Percentiles rank a stretch among this genome's conserved stretches.
phyloP scores from a whole-genome alignment of 257 asterid genomes.

The Phtheirospermum japonicum region DNA sequence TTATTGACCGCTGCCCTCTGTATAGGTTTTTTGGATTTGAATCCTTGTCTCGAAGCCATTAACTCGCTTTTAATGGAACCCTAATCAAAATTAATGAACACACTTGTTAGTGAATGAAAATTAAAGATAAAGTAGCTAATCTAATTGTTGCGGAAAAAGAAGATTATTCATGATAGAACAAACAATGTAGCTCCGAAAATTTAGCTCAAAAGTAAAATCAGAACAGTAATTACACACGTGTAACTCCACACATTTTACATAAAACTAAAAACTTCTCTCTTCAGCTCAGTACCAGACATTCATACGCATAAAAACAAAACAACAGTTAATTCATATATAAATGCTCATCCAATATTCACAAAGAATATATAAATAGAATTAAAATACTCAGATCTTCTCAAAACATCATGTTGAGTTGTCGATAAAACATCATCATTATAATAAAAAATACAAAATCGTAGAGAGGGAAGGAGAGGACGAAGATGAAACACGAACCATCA shows the following conservation, averaged over 20 bases:
- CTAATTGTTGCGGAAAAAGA: background rate
- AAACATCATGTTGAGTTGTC: slow-evolving; percentile 32
- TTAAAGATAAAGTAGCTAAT: background rate
- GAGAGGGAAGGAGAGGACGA: too few relatives aligned
- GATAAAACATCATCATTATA: slow-evolving; percentile 32
- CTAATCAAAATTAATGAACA: slow-evolving; percentile 22
- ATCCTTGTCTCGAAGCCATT: slow-evolving; percentile 55
- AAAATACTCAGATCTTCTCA: slow-evolving; percentile 40
- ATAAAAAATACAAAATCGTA: too few relatives aligned
- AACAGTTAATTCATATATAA: slow-evolving; percentile 25
- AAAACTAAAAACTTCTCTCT: too few relatives aligned
- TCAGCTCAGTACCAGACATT: too few relatives aligned
- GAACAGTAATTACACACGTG: too few relatives aligned
- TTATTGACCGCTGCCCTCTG: slow-evolving; percentile 34
- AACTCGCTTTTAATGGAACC: slow-evolving; percentile 16
- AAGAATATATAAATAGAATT: background rate
- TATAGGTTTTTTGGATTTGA: slow-evolving; percentile 49
- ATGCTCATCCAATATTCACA: slow-evolving; percentile 23
- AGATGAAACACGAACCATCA: too few relatives aligned
- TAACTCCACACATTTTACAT: too few relatives aligned
- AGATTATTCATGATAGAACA: slow-evolving; percentile 15
- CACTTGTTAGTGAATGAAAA: slow-evolving; percentile 3
- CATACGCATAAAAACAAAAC: too few relatives aligned
- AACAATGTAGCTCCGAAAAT: too few relatives aligned
- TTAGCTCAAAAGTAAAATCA: too few relatives aligned